A percentile compares a stretch with the other conserved stretches of the same genome.
phyloP scores from a whole-genome alignment of 129 eudicot species.

The Flaveria bidentis region DNA sequence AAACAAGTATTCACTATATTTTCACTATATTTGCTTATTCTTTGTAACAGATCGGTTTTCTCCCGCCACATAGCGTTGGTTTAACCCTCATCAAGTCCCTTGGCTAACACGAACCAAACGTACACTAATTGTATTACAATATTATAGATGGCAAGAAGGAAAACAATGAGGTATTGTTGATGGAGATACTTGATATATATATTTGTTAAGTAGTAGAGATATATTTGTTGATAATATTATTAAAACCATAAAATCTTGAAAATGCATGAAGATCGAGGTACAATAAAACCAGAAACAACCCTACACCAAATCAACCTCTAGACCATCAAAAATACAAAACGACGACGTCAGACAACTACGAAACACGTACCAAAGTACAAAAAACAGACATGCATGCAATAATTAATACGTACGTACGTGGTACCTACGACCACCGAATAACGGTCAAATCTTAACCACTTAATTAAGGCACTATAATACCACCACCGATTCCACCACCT shows the following conservation, averaged over 20 bases:
- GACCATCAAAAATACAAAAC: conserved; percentile 1
- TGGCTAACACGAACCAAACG: too few species aligned
- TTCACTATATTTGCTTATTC: too few species aligned
- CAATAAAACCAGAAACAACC: neutral
- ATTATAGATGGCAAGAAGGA: too few species aligned
- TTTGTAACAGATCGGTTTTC: too few species aligned
- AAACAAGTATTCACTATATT: too few species aligned
- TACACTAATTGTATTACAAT: too few species aligned
- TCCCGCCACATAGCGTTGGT: too few species aligned
- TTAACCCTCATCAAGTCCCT: too few species aligned
- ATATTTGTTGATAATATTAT: neutral
- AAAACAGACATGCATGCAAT: conserved; percentile 19
- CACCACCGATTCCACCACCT: conserved; percentile 38
- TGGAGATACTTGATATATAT: too few species aligned
- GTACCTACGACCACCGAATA: conserved; percentile 5
- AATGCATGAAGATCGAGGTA: neutral
- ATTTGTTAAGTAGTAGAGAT: neutral
- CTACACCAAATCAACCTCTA: neutral
- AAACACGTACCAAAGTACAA: neutral
- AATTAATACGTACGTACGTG: neutral
- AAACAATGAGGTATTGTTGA: too few species aligned
- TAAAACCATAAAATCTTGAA: conserved; percentile 4
- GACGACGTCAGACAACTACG: conserved; percentile 2
- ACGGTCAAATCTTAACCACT: neutral
- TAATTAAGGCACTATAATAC: conserved; percentile 29